These are phyloP conservation scores for Ogataea degrootiae DNA, from an alignment of 805 yeast species.

Conservation along the genomic window DNA sequence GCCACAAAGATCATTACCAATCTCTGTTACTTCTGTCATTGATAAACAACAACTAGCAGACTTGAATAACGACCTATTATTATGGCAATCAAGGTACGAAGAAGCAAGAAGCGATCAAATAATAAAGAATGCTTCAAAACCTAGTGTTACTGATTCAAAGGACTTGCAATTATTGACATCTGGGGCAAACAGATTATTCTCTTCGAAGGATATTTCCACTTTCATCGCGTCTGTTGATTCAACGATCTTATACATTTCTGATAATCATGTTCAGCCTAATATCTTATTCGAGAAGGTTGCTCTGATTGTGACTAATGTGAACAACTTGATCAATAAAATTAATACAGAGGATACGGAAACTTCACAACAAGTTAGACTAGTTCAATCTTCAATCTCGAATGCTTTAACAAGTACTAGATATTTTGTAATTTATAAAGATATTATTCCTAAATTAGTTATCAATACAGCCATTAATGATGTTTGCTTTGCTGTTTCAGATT, in stretches of 20 bases:
- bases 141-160: not conserved
- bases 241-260: slow-evolving; percentile 29
- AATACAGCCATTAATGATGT: slow-evolving; percentile 76
- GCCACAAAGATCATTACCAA: not conserved
- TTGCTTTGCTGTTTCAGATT: slow-evolving; percentile 57
- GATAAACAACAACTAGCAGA: not conserved
- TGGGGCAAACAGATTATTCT: slow-evolving; percentile 5
- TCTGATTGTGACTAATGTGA: slow-evolving; percentile 41
- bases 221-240: slow-evolving; percentile 48
- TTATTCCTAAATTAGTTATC: slow-evolving; percentile 66
- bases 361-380: slow-evolving; percentile 38
- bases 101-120: slow-evolving; percentile 34
- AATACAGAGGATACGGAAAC: slow-evolving; percentile 25
- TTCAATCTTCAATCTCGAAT: slow-evolving; percentile 68
- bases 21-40: not conserved
- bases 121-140: slow-evolving; percentile 6
- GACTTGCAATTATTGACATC: slow-evolving; percentile 1
- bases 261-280: slow-evolving; percentile 29
- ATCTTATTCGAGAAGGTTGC: slow-evolving; percentile 49
- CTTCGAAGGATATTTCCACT: slow-evolving; percentile 33
- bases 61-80: slow-evolving; percentile 24
- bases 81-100: slow-evolving; percentile 50
- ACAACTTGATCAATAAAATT: slow-evolving; percentile 31
- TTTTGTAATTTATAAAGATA: slow-evolving; percentile 54
- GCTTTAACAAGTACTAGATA: slow-evolving; percentile 75